Percentiles rank a stretch among this genome's conserved stretches.
Evolutionary conservation across 164 flowering plant species (phyloP).

Genomic region (Macadamia integrifolia): DNA sequence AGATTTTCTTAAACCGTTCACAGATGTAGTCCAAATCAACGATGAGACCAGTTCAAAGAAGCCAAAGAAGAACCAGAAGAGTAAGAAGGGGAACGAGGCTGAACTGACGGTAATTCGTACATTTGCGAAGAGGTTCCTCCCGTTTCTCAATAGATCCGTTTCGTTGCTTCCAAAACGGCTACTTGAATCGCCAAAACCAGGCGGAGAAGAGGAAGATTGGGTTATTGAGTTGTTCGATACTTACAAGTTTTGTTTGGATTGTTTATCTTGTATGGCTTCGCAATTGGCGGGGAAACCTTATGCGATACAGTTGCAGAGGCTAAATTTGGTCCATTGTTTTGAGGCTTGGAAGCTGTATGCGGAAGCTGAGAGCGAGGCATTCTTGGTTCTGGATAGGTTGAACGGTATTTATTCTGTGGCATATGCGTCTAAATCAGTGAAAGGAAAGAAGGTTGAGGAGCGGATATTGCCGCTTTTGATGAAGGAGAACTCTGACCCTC

Average conservation of each 20-base stretch:
- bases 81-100: constrained; percentile 3
- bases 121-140: constrained; percentile 70
- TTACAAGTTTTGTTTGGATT: constrained; percentile 56
- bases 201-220: constrained; percentile 5
- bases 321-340: constrained; percentile 44
- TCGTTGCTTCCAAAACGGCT: constrained; percentile 55
- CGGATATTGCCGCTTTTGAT: constrained; percentile 30
- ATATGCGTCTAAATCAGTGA: background rate
- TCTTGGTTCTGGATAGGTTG: constrained; percentile 45
- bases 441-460: constrained; percentile 16
- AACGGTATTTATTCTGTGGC: constrained; percentile 12
- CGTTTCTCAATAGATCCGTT: constrained; percentile 53
- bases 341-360: constrained; percentile 38
- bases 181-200: constrained; percentile 21
- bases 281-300: constrained; percentile 49
- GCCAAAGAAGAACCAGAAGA: constrained; percentile 12
- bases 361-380: constrained; percentile 49
- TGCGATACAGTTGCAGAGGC: constrained; percentile 40
- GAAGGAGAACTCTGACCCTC: constrained; percentile 30
- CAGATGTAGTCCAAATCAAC: constrained; percentile 10
- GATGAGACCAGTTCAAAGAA: background rate
- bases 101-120: constrained; percentile 33
- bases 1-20: constrained; percentile 18
- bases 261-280: constrained; percentile 37
- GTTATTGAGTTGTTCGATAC: constrained; percentile 33